Conservation (phyloP, 2,329 filamentous ascomycete species). For the Massarina eburnea region DNA sequence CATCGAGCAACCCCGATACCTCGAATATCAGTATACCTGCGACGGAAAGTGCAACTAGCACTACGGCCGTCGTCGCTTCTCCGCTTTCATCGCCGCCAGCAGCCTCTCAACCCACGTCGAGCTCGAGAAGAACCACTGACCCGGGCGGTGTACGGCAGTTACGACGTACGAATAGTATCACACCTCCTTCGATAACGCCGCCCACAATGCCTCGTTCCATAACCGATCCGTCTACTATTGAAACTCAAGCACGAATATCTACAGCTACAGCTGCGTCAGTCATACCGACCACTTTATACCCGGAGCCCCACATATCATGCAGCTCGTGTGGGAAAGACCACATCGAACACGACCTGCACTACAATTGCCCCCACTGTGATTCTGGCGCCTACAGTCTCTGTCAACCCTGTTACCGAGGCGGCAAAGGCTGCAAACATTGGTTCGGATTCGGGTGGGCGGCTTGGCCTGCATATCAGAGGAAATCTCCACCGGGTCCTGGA, state of each 20-base stretch:
- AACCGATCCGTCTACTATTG: slow-evolving; percentile 25
- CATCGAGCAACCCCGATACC: slow-evolving; percentile 33
- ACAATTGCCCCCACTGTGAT: slow-evolving; percentile 73
- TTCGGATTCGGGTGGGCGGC: slow-evolving; percentile 81
- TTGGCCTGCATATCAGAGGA: slow-evolving; percentile 62
- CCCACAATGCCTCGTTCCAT: slow-evolving; percentile 32
- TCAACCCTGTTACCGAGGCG: slow-evolving; percentile 73
- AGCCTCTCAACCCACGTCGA: slow-evolving; percentile 18
- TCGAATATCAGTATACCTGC: slow-evolving; percentile 26
- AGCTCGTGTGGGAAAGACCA: slow-evolving; percentile 68
- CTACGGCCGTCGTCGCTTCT: slow-evolving; percentile 25
- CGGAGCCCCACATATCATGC: slow-evolving; percentile 75
- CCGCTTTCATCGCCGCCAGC: slow-evolving; percentile 19
- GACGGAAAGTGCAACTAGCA: slow-evolving; percentile 30
- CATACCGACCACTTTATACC: slow-evolving; percentile 48
- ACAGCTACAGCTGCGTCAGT: slow-evolving; percentile 10
- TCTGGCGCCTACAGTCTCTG: slow-evolving; percentile 78
- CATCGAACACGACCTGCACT: slow-evolving; percentile 85
- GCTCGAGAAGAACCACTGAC: slow-evolving; percentile 36
- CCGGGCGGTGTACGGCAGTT: slow-evolving; percentile 22
- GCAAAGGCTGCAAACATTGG: slow-evolving; percentile 81
- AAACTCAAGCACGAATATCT: slow-evolving; percentile 19
- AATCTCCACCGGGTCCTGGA: slow-evolving; percentile 40
- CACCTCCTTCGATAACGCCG: slow-evolving; percentile 26
- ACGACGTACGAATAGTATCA: slow-evolving; percentile 24